A percentile compares a stretch with the other conserved stretches of the same genome.
Evolutionary conservation across 2,329 filamentous ascomycete species (phyloP).

Genomic region (Penicillium sp.): DNA sequence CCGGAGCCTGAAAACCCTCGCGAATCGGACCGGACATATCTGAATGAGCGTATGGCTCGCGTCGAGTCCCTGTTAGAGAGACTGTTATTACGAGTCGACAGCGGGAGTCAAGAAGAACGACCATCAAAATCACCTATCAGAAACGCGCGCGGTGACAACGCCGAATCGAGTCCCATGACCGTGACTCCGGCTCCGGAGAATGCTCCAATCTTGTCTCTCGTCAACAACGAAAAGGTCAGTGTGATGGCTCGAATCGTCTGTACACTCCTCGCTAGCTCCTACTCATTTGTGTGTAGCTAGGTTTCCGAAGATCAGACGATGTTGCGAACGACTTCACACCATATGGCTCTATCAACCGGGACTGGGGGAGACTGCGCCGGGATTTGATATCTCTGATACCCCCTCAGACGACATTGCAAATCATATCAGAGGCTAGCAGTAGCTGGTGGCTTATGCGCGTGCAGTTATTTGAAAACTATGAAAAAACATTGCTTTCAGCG

Average conservation of each 20-base stretch:
- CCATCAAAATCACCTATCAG: not conserved
- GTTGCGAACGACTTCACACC: not conserved
- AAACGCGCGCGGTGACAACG: not conserved
- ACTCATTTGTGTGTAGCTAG: slow-evolving; percentile 5
- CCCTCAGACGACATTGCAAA: not conserved
- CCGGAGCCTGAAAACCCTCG: slow-evolving; percentile 13
- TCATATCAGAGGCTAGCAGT: slow-evolving; percentile 3
- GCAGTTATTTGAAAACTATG: slow-evolving; percentile 6
- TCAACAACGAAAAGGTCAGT: slow-evolving; percentile 9
- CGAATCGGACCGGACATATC: slow-evolving; percentile 10
- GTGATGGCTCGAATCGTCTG: not conserved
- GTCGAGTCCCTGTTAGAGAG: slow-evolving; percentile 13
- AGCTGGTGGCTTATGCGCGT: slow-evolving; percentile 13
- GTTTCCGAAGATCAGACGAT: slow-evolving; percentile 3
- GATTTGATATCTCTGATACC: slow-evolving; percentile 8
- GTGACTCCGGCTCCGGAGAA: slow-evolving; percentile 9
- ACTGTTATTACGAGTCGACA: slow-evolving; percentile 2
- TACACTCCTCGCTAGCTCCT: not conserved
- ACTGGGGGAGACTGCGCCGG: slow-evolving; percentile 1
- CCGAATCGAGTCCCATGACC: not conserved
- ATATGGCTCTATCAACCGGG: not conserved
- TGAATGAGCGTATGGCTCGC: slow-evolving; percentile 15
- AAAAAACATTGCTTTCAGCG: slow-evolving; percentile 2
- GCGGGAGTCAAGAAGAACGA: no score
- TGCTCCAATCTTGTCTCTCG: slow-evolving; percentile 11